Evolutionary conservation across 257 asterid genomes (phyloP).

Genomic region (Prunella vulgaris): DNA sequence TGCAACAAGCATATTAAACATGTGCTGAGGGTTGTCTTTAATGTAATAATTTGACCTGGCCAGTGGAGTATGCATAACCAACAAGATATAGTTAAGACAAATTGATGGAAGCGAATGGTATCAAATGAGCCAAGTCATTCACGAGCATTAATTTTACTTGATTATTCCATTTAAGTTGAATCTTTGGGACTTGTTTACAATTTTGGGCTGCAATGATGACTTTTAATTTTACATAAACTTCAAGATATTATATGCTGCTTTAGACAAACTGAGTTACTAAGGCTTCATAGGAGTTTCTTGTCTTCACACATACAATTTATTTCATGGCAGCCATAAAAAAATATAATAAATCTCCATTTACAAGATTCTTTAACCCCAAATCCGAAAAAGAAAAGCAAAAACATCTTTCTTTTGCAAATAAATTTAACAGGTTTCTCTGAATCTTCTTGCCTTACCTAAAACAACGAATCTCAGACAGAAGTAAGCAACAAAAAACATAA

Average conservation of each 20-base stretch:
- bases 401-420: not conserved
- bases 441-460: not conserved
- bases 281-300: not conserved
- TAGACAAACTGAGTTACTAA: not conserved
- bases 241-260: not conserved
- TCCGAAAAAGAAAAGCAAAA: not conserved
- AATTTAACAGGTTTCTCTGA: conserved; percentile 1
- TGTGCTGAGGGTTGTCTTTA: not conserved
- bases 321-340: not conserved
- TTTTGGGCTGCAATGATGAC: not conserved
- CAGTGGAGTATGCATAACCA: not conserved
- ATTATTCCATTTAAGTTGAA: not conserved
- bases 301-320: not conserved
- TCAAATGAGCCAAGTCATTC: not conserved
- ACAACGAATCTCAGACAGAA: not conserved
- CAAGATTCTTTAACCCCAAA: not conserved
- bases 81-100: not conserved
- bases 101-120: not conserved
- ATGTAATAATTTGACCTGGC: conserved; percentile 6
- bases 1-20: not conserved
- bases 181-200: not conserved
- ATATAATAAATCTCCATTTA: not conserved
- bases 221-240: not conserved
- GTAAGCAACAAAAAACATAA: not conserved
- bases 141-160: not conserved